Base-by-base conservation (phyloP, 176 grass and related monocot species). In the Triticum turgidum region DNA sequence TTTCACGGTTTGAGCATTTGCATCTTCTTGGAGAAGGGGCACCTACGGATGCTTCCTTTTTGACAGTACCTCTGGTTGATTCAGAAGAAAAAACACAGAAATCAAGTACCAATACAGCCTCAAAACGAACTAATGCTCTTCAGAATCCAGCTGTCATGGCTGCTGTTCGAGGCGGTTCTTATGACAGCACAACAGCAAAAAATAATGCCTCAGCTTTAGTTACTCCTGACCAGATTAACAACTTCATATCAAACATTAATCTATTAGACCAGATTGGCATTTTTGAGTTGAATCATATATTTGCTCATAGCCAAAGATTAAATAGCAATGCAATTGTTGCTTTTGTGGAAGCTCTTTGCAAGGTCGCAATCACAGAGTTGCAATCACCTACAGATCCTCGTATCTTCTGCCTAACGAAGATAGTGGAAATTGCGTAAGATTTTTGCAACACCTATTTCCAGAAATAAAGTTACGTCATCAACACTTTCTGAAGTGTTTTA, bases 291-390 rank as follows among this genome's bases (percentile, higher is more conserved):
- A 99, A 99, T 88, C 97, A 96, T 85, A 96, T 99, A 89, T 99
- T 99, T 91, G 92, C 94, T 86, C 92, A 96, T 90, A 99, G 97
- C 80, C 94, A 92, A 82, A 96, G 94, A 76, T 84, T 99, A 82
- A 99, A 99, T 81, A 95, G 97, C 82, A 94, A 99, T 69, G 97
- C 97, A n/a, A 99, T 99, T 86, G 94, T 99, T 84, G 92, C 94
- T 92, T 99, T 99, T 90, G 94, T 99, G 58, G 92, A 94, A 85
- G 94, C 97, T 82, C 94, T 96, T 86, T 99, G 97, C 81, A 99
- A 99, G 82, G 97, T 99, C 81, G 91, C 97, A 20, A 94, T 99
- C 12, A 87, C 88, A 6, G 97, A 99, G 79, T 86, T 99, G 77
- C 97, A 96, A 17, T 96, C 97, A 87, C 94, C 97, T 71, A 92